Evolutionary conservation across 805 yeast genomes (phyloP), one percentile per base, ranked within the genome.

Genomic region (Yarrowia divulgata): DNA sequence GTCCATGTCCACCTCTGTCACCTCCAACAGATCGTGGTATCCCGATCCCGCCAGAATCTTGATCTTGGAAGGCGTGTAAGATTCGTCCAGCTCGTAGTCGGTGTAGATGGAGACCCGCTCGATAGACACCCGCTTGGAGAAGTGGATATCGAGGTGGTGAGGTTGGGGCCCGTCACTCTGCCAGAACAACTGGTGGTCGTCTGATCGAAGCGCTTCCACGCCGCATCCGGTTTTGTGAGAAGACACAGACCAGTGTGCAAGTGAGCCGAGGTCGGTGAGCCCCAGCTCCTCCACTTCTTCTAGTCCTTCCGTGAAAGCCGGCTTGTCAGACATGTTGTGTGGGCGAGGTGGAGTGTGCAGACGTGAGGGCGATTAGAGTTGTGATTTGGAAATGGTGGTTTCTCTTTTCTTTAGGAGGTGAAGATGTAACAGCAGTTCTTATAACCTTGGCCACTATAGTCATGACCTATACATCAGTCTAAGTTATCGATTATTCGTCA

Each of bases 101-200:
- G 90, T 84, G 78, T 87, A 95, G 6, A 95, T 74, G 0, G 92
- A 87, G 0, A 95, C 78, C 67, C 90, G 78, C 64, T 88, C 86
- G 2, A 95, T 79, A 23, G 87, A 82, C 4, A 93, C 96, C 63
- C 86, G 83, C 74, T 90, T 93, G 39, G 93, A 83, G 77, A 95
- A 95, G 74, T 87, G 93, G 1, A 92, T 85, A 58, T 90, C 90
- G 7, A 95, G 81, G 35, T 80, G 82, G 79, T 95, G 99, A 0
- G 98, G 99, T 73, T 89, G 91, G 13, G 85, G 83, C 0, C 98
- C 99, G 76, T 95, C 99, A 55, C 96, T 89, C 78, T 95, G 99
- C 99, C 99, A 95, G 77, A 83, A 94, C 0, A 87, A 79, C 37
- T 84, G 82, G 0, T 94, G 90, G 73, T 89, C 93, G 52, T 77